phyloP scores from a whole-genome alignment of 2,329 filamentous ascomycete species.

The Gaeumannomyces tritici region DNA sequence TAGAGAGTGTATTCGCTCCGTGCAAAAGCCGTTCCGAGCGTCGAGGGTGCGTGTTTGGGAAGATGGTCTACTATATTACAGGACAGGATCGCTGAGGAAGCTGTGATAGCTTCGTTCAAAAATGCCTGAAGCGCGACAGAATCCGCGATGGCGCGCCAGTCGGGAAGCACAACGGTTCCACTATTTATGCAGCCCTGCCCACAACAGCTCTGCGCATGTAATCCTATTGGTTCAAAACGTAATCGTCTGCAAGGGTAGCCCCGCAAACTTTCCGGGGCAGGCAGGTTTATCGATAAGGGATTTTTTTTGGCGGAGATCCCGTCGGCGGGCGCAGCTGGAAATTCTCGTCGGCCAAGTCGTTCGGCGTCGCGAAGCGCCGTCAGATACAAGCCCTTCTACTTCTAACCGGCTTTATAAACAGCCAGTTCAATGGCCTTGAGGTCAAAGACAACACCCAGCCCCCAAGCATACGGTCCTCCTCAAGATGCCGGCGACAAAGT shows the following conservation, averaged over 20 bases:
- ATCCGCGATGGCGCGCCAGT: neutral
- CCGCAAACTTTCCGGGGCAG: neutral
- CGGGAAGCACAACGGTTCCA: neutral
- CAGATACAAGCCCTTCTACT: no score
- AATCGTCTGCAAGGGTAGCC: neutral
- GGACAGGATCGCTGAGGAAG: neutral
- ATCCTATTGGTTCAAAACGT: neutral
- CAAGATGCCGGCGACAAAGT: slow-evolving; percentile 52
- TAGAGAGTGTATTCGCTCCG: neutral
- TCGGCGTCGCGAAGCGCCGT: no score
- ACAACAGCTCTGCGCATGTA: neutral
- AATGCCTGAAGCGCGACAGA: neutral
- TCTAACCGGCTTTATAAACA: neutral
- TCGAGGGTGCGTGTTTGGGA: neutral
- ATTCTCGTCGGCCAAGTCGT: neutral
- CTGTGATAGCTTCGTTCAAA: neutral
- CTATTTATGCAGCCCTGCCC: neutral
- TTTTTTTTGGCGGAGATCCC: neutral
- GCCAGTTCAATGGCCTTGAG: neutral
- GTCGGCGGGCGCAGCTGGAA: neutral
- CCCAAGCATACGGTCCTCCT: neutral
- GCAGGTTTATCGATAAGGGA: neutral
- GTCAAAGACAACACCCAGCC: neutral
- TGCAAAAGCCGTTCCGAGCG: neutral
- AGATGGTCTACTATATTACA: neutral